Evolutionary conservation across 2,329 filamentous ascomycete species (phyloP).

Genomic region (Alternaria metachromatica): DNA sequence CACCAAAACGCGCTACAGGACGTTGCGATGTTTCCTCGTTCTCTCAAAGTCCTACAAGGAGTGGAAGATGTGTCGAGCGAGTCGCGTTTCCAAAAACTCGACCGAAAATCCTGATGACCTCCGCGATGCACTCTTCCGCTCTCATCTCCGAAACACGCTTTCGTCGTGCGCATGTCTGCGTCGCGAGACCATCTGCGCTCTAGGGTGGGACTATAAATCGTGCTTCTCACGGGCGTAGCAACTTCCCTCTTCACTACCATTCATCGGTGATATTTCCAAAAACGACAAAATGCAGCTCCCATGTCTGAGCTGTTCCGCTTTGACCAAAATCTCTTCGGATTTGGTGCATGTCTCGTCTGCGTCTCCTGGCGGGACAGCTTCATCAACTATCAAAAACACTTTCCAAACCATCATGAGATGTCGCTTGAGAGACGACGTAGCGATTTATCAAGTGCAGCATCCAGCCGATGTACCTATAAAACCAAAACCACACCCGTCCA

Average conservation of each 20-base stretch:
- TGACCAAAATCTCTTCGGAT: too few relatives aligned
- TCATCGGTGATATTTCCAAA: too few relatives aligned
- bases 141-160: neutral
- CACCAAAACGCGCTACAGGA: too few relatives aligned
- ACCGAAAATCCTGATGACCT: rapidly evolving
- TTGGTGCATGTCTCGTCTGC: too few relatives aligned
- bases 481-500: neutral
- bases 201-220: neutral
- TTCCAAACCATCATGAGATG: too few relatives aligned
- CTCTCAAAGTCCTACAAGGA: too few relatives aligned
- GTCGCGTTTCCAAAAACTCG: neutral
- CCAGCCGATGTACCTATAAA: neutral
- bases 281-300: too few relatives aligned
- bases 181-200: neutral
- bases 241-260: neutral
- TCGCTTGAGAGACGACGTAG: neutral
- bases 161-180: neutral
- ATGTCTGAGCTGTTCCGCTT: neutral
- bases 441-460: neutral
- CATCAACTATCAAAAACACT: neutral
- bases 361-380: neutral
- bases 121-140: neutral
- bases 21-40: too few relatives aligned
- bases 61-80: neutral
- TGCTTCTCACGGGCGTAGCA: neutral